phyloP scores from a whole-genome alignment of 1,284 basidiomycete genomes.

The Microbotryum saponariae region DNA sequence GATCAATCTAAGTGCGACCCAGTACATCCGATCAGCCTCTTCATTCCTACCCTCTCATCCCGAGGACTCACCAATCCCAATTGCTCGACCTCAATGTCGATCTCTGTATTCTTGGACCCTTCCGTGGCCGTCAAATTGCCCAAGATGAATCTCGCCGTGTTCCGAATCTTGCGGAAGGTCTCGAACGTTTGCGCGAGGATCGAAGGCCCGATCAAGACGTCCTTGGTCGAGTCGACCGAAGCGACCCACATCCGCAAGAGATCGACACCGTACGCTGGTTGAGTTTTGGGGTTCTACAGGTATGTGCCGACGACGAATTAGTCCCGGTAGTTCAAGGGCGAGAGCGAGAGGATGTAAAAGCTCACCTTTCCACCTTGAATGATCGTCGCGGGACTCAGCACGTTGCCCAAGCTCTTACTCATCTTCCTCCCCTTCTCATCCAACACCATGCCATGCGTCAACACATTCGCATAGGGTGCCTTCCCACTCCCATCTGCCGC shows the following conservation, averaged over 20 bases:
- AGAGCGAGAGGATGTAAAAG: not conserved
- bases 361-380: slow-evolving; percentile 69
- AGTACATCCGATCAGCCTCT: too few relatives aligned
- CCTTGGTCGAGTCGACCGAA: slow-evolving; percentile 79
- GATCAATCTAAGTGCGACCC: slow-evolving; percentile 54
- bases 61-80: slow-evolving; percentile 55
- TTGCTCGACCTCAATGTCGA: slow-evolving; percentile 46
- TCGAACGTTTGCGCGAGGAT: slow-evolving; percentile 72
- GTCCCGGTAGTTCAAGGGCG: too few relatives aligned
- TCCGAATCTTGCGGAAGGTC: slow-evolving; percentile 75
- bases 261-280: slow-evolving; percentile 77
- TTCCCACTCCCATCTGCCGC: slow-evolving; percentile 46
- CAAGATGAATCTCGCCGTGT: slow-evolving; percentile 80
- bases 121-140: slow-evolving; percentile 58
- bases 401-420: slow-evolving; percentile 95
- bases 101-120: slow-evolving; percentile 5
- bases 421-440: slow-evolving; percentile 91
- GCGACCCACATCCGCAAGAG: slow-evolving; percentile 86
- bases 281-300: slow-evolving; percentile 55
- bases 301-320: not conserved
- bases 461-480: slow-evolving; percentile 67
- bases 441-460: slow-evolving; percentile 96
- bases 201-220: slow-evolving; percentile 74
- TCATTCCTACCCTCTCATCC: not conserved
- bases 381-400: slow-evolving; percentile 66